Percentiles rank a stretch among this genome's conserved stretches.
These are phyloP conservation scores for Termitomyces sp. DNA, from an alignment of 768 basidiomycete genomes.

Conservation along the genomic window DNA sequence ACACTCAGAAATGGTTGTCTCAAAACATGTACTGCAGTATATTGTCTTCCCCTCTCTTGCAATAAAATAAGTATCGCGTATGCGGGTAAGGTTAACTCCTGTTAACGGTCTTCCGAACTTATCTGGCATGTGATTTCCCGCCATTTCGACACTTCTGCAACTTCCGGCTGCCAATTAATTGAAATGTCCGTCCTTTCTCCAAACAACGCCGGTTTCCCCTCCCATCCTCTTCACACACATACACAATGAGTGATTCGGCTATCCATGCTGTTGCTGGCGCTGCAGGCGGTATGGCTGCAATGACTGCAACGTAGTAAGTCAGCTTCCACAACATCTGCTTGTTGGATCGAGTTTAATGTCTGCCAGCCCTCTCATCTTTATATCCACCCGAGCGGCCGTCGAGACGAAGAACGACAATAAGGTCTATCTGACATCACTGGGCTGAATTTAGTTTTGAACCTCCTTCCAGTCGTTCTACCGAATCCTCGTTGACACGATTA, in stretches of 20 bases:
- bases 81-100: neutral
- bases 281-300: slow-evolving; percentile 82
- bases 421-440: neutral
- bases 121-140: slow-evolving; percentile 10
- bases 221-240: slow-evolving; percentile 1
- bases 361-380: slow-evolving; percentile 78
- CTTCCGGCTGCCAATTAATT: slow-evolving; percentile 2
- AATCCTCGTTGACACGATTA: slow-evolving; percentile 68
- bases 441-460: neutral
- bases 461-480: slow-evolving; percentile 51
- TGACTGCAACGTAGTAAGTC: slow-evolving; percentile 84
- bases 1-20: neutral
- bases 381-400: slow-evolving; percentile 92
- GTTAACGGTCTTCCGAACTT: neutral
- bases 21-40: neutral
- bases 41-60: neutral
- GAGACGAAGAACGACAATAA: slow-evolving; percentile 66
- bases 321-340: slow-evolving; percentile 21
- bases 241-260: slow-evolving; percentile 64
- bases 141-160: neutral
- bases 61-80: neutral
- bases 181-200: neutral
- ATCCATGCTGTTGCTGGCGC: slow-evolving; percentile 90
- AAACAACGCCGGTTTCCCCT: neutral
- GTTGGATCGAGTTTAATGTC: slow-evolving; percentile 2